Evolutionary conservation across 148 eudicot species (phyloP).

Genomic region (Vaccinium vitisidaea): DNA sequence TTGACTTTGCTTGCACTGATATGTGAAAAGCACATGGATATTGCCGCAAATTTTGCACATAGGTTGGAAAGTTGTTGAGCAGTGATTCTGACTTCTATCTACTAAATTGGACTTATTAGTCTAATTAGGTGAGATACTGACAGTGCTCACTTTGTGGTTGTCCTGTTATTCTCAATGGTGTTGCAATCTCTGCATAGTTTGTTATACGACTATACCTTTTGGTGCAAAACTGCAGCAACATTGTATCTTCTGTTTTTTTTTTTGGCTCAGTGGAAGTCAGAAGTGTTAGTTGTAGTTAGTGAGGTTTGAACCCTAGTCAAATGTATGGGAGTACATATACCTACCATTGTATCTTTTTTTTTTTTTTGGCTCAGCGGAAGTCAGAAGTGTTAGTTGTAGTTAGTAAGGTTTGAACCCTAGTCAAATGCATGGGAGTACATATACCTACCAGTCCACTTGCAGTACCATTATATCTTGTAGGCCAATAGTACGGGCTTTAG

Average conservation of each 20-base stretch:
- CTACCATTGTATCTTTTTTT: neutral
- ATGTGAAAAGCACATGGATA: neutral
- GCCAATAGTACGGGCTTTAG: neutral
- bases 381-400: too few relatives aligned
- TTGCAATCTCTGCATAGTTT: neutral
- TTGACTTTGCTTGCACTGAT: neutral
- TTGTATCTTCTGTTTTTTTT: neutral
- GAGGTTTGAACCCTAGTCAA: too few relatives aligned
- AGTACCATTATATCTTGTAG: neutral
- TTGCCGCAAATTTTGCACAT: slow-evolving; percentile 5
- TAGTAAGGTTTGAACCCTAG: too few relatives aligned
- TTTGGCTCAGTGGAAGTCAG: too few relatives aligned
- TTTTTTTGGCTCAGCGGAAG: too few relatives aligned
- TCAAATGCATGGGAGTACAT: too few relatives aligned
- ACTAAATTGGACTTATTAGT: neutral
- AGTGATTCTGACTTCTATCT: neutral
- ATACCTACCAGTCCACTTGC: neutral
- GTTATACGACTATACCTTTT: neutral
- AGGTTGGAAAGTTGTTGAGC: neutral
- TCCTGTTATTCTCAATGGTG: slow-evolving; percentile 4
- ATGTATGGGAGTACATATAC: too few relatives aligned
- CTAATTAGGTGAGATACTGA: neutral
- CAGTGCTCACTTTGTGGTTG: neutral
- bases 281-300: too few relatives aligned
- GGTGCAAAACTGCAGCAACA: neutral